Conservation (phyloP, 345 rosid genomes). For the Eutrema heterophyllum region DNA sequence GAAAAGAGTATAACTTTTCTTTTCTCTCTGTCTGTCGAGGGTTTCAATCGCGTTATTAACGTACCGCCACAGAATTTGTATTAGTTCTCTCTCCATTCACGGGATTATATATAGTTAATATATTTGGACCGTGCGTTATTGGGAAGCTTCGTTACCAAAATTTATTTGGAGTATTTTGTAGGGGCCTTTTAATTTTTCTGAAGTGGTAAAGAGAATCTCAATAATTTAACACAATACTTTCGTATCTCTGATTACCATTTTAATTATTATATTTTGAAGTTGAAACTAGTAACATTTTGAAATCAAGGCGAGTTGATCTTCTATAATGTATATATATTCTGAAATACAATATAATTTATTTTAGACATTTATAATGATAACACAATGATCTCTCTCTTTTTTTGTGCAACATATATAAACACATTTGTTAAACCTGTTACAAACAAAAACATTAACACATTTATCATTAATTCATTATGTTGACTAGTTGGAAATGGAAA, state of each 20-base stretch:
- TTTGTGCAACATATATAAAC: no score
- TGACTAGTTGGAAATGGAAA: neutral
- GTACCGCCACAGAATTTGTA: constrained; percentile 1
- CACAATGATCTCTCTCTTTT: no score
- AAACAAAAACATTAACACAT: no score
- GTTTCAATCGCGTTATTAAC: constrained; percentile 4
- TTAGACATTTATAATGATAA: neutral
- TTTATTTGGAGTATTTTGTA: neutral
- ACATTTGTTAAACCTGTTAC: neutral
- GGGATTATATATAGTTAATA: neutral
- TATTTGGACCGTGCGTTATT: neutral
- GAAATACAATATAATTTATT: neutral
- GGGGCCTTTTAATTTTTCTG: neutral
- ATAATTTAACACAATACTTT: neutral
- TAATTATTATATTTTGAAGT: neutral
- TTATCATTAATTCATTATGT: neutral
- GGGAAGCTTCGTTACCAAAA: neutral
- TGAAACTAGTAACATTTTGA: no score
- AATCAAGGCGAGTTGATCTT: no score
- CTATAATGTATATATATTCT: neutral
- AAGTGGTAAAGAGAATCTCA: neutral
- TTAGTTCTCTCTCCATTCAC: neutral
- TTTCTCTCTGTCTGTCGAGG: neutral
- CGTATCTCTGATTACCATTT: neutral
- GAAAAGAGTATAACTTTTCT: neutral